Evolutionary conservation across 129 eudicot species (phyloP).

Genomic region (Artemisia tridentata): DNA sequence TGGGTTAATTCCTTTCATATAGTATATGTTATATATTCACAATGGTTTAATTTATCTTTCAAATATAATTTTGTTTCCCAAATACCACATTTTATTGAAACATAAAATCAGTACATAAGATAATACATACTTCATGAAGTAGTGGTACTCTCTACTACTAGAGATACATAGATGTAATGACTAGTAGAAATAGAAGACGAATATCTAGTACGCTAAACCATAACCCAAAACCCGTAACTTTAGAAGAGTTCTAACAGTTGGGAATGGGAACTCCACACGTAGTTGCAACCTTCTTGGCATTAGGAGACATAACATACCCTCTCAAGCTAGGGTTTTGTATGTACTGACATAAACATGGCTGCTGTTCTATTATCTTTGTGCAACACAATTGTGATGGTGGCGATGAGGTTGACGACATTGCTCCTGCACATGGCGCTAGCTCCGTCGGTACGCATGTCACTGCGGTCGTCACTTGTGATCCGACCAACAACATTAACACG

Average conservation of each 20-base stretch:
- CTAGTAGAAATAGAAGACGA: no score
- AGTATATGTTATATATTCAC: no score
- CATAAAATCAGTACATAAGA: no score
- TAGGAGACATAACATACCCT: slow-evolving; percentile 40
- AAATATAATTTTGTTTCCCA: no score
- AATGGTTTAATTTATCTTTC: no score
- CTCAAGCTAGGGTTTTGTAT: slow-evolving; percentile 44
- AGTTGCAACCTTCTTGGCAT: slow-evolving; percentile 43
- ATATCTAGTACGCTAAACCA: not conserved
- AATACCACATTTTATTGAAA: no score
- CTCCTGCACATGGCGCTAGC: slow-evolving; percentile 37
- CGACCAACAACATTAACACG: slow-evolving; percentile 17
- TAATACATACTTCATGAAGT: no score
- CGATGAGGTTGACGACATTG: slow-evolving; percentile 27
- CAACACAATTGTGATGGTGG: slow-evolving; percentile 43
- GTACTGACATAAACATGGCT: slow-evolving; percentile 60
- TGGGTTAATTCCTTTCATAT: no score
- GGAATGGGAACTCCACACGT: slow-evolving; percentile 45
- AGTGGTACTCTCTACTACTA: no score
- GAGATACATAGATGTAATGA: no score
- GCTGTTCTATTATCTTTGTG: slow-evolving; percentile 44
- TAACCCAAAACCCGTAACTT: no score
- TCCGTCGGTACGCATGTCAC: slow-evolving; percentile 31
- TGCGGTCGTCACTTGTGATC: slow-evolving; percentile 14
- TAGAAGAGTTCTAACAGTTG: slow-evolving; percentile 15